Evolutionary conservation across 2,329 filamentous ascomycete genomes (phyloP).

Genomic region (Didymella exigua): DNA sequence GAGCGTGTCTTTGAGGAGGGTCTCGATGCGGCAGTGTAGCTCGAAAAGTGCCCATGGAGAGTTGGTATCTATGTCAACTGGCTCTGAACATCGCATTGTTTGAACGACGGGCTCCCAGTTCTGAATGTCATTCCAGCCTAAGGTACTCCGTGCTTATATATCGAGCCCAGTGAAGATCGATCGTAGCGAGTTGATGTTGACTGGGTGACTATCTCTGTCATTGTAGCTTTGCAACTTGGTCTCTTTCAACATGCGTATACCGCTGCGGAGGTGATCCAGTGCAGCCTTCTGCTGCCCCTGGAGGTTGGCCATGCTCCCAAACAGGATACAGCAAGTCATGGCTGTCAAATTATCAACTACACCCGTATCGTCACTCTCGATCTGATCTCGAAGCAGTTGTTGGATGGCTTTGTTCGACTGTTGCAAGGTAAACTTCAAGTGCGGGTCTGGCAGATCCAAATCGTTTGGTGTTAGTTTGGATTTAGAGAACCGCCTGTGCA

Average conservation of each 20-base stretch:
- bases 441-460: conserved; percentile 28
- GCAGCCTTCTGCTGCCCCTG: conserved; percentile 40
- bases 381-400: conserved; percentile 23
- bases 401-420: conserved; percentile 42
- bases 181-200: conserved; percentile 36
- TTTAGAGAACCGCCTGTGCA: conserved; percentile 41
- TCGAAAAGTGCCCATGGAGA: conserved; percentile 13
- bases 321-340: conserved; percentile 41
- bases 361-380: not conserved
- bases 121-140: conserved; percentile 25
- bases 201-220: conserved; percentile 21
- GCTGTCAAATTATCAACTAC: conserved; percentile 34
- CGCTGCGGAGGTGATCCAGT: conserved; percentile 38
- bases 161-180: conserved; percentile 41
- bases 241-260: conserved; percentile 39
- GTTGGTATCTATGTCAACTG: not conserved
- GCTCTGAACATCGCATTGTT: conserved; percentile 4
- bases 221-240: conserved; percentile 25
- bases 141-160: conserved; percentile 37
- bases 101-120: conserved; percentile 35
- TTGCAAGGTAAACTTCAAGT: conserved; percentile 38
- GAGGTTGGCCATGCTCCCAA: conserved; percentile 40
- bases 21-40: conserved; percentile 29
- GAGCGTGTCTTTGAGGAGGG: conserved; percentile 32
- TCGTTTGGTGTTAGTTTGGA: conserved; percentile 27